Base-by-base conservation (phyloP, 495 filamentous ascomycete species). In the Amniculicola lignicola region DNA sequence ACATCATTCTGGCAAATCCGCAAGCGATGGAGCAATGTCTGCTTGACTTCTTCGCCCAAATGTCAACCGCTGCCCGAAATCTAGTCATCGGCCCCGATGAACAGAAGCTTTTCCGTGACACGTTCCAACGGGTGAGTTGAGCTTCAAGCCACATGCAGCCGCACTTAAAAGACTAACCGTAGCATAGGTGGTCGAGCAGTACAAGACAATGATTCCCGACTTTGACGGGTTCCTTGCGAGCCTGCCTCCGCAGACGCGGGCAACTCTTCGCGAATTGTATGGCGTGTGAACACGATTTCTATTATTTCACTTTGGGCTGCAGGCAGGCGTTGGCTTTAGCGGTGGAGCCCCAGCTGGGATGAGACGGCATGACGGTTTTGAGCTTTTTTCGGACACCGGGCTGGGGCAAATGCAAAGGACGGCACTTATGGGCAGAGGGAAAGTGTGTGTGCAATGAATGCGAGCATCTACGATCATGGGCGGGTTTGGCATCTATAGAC, bases 1-100 rank as follows among this genome's bases (percentile, higher is more conserved):
- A 86, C 52, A 81, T 92, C 51, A 87, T 96, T 3, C 82, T 88
- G 54, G 79, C 80, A 68, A 96, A 97, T 60, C 94, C 93, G 2
- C 82, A 88, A 68, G 89, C 90, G 2, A 94, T 97, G 83, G 92
- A 96, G 71, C 81, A 83, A 37, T 86, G 82, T 53, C 75, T 99
- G 21, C 76, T 82, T 41, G 84, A 86, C 14, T 95, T 90, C 68
- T 95, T 97, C 71, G 18, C 36, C n/a, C 70, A 74, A 54, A 82
- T 81, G 54, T 75, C 86, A n/a, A 92, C 89, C 68, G 88, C 90
- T 14, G 74, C 83, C 45, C 90, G 89, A 68, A 77, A 77, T 64
- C 83, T 88, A 45, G 74, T 79, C 22, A 69, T 76, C 1, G 67
- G 72, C 48, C 74, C 76, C 45, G 75, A 76, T 28, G 74, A 77